Base-by-base conservation (phyloP, 495 filamentous ascomycete species). In the Haplographium delicatum region DNA sequence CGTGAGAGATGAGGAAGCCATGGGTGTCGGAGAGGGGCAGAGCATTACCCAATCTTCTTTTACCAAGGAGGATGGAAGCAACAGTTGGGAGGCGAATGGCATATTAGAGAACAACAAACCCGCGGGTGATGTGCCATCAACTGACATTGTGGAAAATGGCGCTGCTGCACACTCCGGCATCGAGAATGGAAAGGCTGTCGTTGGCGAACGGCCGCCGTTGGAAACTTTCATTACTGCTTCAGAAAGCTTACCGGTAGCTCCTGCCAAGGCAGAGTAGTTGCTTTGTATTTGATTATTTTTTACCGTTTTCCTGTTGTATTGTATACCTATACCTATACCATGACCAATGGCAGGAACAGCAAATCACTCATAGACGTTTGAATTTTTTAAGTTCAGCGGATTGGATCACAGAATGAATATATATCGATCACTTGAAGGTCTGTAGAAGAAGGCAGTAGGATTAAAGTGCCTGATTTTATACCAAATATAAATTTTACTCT, bases 221-320 rank as follows among this genome's bases (percentile, higher is more conserved):
- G 52, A 60, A 16, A 52, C 52, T 4, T 60, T 60, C 27, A 37
- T 52, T 22, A 52, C 57, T 15, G 57, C 51, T 20, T 16, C 15
- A 13, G 47, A 51, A n/a, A 33, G 19, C 7, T 44, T 50, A 18
- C 55, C 55, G 23, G 33, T 34, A 7, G 31, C 25, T 50, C 9
- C 19, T 26, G 13, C 3, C n/a, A 15, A 44, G 23, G 11, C n/a
- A 20, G 18, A 9, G 41, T 26, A 4, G 3, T 31, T 31, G 8
- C 27, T 10, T 1, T 15, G 27, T 33, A 8, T 37, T 37, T 18
- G 11, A 37, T 5, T 13, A 13, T 37, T 37, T 13, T 37, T n/a
- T n/a, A n/a, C n/a, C n/a, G n/a, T n/a, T n/a, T n/a, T n/a, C n/a
- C n/a, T n/a, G n/a, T n/a, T n/a, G n/a, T n/a, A n/a, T n/a, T n/a